Evolutionary conservation across 495 filamentous ascomycete species (phyloP).

Genomic region (Penicillium arizonense): DNA sequence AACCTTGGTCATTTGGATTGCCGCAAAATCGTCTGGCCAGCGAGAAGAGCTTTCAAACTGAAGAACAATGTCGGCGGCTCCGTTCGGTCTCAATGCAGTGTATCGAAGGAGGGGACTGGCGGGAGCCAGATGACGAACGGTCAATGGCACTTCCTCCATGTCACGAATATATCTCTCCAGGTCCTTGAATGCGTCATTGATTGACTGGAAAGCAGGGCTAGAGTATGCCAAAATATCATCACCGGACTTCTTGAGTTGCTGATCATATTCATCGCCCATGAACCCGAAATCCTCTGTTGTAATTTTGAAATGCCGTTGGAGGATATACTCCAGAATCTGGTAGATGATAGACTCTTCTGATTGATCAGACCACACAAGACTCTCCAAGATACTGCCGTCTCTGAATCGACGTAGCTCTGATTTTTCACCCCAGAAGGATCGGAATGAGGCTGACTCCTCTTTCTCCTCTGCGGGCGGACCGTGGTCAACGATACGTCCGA

Average conservation of each 20-base stretch:
- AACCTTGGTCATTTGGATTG: conserved; percentile 90
- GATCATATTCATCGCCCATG: conserved; percentile 59
- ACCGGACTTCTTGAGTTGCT: conserved; percentile 48
- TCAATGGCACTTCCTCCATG: conserved; percentile 77
- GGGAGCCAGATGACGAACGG: conserved; percentile 72
- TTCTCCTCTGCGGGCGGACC: conserved; percentile 81
- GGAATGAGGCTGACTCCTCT: conserved; percentile 44
- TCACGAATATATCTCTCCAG: conserved; percentile 71
- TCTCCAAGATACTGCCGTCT: conserved; percentile 58
- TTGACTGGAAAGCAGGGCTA: conserved; percentile 50
- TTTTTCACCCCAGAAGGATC: conserved; percentile 54
- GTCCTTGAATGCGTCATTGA: conserved; percentile 61
- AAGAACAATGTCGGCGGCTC: conserved; percentile 66
- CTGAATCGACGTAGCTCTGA: conserved; percentile 55
- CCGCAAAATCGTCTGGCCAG: conserved; percentile 88
- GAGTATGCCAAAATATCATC: conserved; percentile 36
- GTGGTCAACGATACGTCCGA: conserved; percentile 73
- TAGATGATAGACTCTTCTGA: conserved; percentile 63
- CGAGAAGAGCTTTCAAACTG: conserved; percentile 92
- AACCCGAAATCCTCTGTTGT: conserved; percentile 53
- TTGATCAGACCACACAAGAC: conserved; percentile 75
- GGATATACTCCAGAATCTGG: conserved; percentile 75
- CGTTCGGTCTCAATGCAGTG: conserved; percentile 53
- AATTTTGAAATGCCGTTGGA: conserved; percentile 61
- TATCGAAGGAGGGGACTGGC: conserved; percentile 71